Evolutionary conservation across 2,329 filamentous ascomycete species (phyloP), one percentile per base, ranked within the genome.

Genomic region (Aspergillus novofumigatus): DNA sequence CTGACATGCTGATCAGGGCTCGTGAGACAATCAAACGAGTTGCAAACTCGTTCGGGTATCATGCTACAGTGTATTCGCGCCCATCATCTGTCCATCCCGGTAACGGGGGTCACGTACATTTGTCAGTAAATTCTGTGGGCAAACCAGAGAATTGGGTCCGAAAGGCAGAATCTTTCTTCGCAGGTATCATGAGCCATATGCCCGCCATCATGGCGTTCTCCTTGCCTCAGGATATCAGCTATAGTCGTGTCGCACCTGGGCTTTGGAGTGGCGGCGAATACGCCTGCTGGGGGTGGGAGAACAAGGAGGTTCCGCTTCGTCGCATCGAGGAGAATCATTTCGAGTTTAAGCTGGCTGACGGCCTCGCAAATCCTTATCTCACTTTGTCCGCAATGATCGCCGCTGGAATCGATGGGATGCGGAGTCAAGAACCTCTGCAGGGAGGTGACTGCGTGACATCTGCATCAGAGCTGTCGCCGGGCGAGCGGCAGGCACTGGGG

Each of bases 351-450:
- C 52, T 67, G 9, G 57, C 65, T 60, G 65, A 68, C 56, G 67
- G 68, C 9, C 49, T 69, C 35, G 65, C 67, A 10, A 70, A 70
- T 51, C 68, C 68, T n/a, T 70, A 69, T 52, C 49, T 68, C n/a
- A 62, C 57, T 3, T 44, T 68, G 14, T 62, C 58, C 25, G 63
- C 66, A 0, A 59, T 69, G 32, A 44, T 69, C 21, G 59, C 60
- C 0, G 66, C 64, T 4, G 67, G 67, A 14, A 53, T 63, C 7
- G 56, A 60, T 42, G 59, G 62, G 17, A 49, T 63, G 25, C 21
- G 29, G 4, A 55, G 11, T 11, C 26, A 14, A 7, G 23, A 29
- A 29, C 25, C 28, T 10, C 26, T 54, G 52, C n/a, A 4, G 11
- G 44, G 26, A 4, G 28, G 52, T 5, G 26, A 54, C 29, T 48